Conservation (phyloP, 140 eudicot species). For the Stevia rebaudiana region DNA sequence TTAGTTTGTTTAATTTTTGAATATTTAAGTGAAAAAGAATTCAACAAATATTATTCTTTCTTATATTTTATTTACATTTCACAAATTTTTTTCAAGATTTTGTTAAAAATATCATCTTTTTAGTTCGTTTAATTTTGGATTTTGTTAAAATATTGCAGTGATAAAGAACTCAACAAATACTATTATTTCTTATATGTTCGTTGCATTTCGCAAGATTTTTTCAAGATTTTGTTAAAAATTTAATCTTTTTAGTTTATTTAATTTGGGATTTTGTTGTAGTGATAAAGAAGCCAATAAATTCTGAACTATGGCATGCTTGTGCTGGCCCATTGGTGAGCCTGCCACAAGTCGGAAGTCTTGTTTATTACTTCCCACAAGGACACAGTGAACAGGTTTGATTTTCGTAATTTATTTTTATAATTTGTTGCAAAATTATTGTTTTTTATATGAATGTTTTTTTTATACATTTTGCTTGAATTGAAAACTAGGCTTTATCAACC, state of each 20-base stretch:
- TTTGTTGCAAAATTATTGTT: slow-evolving; percentile 3
- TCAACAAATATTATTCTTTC: not conserved
- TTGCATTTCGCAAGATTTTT: too few relatives aligned
- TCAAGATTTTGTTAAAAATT: too few relatives aligned
- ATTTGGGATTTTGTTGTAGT: too few relatives aligned
- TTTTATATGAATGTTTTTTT: not conserved
- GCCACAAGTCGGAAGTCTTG: slow-evolving; percentile 96
- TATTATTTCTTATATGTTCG: too few relatives aligned
- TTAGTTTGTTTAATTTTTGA: too few relatives aligned
- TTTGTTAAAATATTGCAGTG: slow-evolving; percentile 4
- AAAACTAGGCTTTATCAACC: slow-evolving; percentile 6
- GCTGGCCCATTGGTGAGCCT: slow-evolving; percentile 93
- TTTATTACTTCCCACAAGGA: slow-evolving; percentile 98
- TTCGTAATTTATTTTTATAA: slow-evolving; percentile 14
- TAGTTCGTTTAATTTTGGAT: not conserved
- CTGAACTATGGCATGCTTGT: slow-evolving; percentile 99
- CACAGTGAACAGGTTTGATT: slow-evolving; percentile 91
- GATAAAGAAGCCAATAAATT: slow-evolving; percentile 58
- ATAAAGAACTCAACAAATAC: too few relatives aligned
- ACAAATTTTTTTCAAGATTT: too few relatives aligned
- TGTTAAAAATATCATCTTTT: not conserved
- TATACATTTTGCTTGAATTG: slow-evolving; percentile 10
- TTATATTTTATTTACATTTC: slow-evolving; percentile 1
- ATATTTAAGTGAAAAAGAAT: too few relatives aligned
- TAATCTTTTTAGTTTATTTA: too few relatives aligned